Percentiles rank a stretch among this genome's conserved stretches.
These are phyloP conservation scores for Xylaria sp. DNA, from an alignment of 2,329 filamentous ascomycete species.

Conservation along the genomic window DNA sequence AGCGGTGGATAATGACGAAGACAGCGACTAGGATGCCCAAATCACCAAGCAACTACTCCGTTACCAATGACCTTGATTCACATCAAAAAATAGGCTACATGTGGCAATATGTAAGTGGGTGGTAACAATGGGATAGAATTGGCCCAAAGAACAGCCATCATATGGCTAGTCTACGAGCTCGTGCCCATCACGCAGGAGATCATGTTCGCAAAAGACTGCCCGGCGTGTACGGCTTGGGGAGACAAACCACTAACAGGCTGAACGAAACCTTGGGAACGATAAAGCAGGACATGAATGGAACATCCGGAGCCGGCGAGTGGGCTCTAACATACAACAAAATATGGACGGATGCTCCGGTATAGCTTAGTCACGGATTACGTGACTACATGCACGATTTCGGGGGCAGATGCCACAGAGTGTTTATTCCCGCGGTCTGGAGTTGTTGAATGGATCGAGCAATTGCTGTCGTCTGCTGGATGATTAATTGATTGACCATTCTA, in stretches of 20 bases:
- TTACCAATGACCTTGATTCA: neutral
- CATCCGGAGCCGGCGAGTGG: no score
- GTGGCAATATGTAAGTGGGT: neutral
- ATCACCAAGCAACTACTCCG: neutral
- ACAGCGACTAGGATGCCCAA: conserved; percentile 60
- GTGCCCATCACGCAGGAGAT: neutral
- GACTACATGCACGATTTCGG: conserved; percentile 2
- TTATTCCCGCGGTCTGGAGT: no score
- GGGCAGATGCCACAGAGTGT: neutral
- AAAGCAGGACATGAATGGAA: no score
- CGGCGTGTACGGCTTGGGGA: neutral
- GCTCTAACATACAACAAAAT: neutral
- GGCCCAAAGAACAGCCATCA: neutral
- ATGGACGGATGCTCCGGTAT: neutral
- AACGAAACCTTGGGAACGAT: neutral
- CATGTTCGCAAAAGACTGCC: neutral
- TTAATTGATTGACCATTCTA: neutral
- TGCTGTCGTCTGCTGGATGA: neutral
- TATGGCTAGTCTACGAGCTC: neutral
- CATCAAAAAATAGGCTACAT: neutral
- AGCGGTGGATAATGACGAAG: conserved; percentile 68
- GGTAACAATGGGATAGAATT: neutral
- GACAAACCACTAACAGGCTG: neutral
- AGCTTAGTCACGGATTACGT: neutral
- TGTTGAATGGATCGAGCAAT: neutral